Conservation (phyloP, 1,284 basidiomycete species). For the Rugosomyces carneus region DNA sequence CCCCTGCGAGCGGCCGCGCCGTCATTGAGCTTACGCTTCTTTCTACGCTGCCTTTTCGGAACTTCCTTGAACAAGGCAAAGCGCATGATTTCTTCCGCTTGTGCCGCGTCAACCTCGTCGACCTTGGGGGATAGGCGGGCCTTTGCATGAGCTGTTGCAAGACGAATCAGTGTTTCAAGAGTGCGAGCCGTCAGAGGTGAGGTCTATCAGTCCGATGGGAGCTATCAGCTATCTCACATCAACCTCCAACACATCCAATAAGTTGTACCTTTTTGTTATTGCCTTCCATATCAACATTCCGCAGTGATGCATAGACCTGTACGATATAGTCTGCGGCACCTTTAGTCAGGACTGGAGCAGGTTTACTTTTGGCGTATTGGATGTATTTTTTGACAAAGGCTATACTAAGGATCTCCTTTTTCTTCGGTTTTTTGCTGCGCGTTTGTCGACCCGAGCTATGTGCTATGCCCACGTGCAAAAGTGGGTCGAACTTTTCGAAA, state of each 20-base stretch:
- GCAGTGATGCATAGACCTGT: slow-evolving; percentile 84
- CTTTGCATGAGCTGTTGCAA: slow-evolving; percentile 97
- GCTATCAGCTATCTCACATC: slow-evolving; percentile 6
- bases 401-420: slow-evolving; percentile 86
- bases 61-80: slow-evolving; percentile 99
- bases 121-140: slow-evolving; percentile 85
- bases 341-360: slow-evolving; percentile 82
- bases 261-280: slow-evolving; percentile 80
- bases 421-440: slow-evolving; percentile 51
- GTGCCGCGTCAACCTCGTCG: slow-evolving; percentile 80
- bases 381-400: slow-evolving; percentile 98
- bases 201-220: slow-evolving; percentile 50
- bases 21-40: slow-evolving; percentile 77
- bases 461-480: slow-evolving; percentile 83
- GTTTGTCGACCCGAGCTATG: slow-evolving; percentile 39
- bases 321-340: slow-evolving; percentile 95
- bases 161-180: slow-evolving; percentile 96
- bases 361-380: slow-evolving; percentile 91
- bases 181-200: slow-evolving; percentile 98
- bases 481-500: slow-evolving; percentile 95
- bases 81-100: slow-evolving; percentile 92
- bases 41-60: slow-evolving; percentile 69
- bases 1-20: slow-evolving; percentile 46
- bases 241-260: slow-evolving; percentile 15
- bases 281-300: slow-evolving; percentile 89